Percentiles rank a stretch among this genome's conserved stretches.
Conservation (phyloP, 192 early-diverging fungal genomes). For the Entomortierella chlamydospora region DNA sequence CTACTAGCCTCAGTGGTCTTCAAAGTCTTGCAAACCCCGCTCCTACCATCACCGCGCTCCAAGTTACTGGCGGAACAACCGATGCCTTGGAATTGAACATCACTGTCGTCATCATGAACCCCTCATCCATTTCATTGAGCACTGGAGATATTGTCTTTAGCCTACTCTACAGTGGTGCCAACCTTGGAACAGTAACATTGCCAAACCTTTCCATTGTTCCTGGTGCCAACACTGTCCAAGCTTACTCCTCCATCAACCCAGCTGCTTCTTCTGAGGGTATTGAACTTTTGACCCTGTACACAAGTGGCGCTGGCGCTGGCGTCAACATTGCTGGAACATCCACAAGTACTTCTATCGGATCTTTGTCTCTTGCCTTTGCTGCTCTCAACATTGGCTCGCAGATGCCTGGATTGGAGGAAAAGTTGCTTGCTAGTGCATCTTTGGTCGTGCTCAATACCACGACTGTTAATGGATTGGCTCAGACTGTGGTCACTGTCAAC, state of each 20-base stretch:
- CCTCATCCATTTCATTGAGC: constrained; percentile 56
- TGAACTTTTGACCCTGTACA: constrained; percentile 58
- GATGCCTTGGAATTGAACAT: constrained; percentile 56
- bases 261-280: constrained; percentile 52
- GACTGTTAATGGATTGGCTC: constrained; percentile 44
- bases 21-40: constrained; percentile 54
- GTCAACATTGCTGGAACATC: constrained; percentile 55
- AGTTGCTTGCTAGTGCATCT: constrained; percentile 48
- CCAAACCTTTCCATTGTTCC: constrained; percentile 54
- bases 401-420: constrained; percentile 55
- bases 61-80: constrained; percentile 56
- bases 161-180: constrained; percentile 43
- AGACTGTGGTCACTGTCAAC: constrained; percentile 54
- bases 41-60: constrained; percentile 56
- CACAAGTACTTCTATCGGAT: constrained; percentile 55
- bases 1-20: constrained; percentile 57
- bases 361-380: constrained; percentile 55
- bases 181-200: constrained; percentile 56
- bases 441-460: constrained; percentile 52
- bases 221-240: constrained; percentile 55
- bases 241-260: constrained; percentile 56
- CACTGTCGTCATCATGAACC: constrained; percentile 56
- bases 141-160: constrained; percentile 56
- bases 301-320: constrained; percentile 50
- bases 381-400: constrained; percentile 43